A percentile compares a stretch with the other conserved stretches of the same genome.
Evolutionary conservation across 257 asterid species (phyloP).

Genomic region (Solanum pimpinellifolium): DNA sequence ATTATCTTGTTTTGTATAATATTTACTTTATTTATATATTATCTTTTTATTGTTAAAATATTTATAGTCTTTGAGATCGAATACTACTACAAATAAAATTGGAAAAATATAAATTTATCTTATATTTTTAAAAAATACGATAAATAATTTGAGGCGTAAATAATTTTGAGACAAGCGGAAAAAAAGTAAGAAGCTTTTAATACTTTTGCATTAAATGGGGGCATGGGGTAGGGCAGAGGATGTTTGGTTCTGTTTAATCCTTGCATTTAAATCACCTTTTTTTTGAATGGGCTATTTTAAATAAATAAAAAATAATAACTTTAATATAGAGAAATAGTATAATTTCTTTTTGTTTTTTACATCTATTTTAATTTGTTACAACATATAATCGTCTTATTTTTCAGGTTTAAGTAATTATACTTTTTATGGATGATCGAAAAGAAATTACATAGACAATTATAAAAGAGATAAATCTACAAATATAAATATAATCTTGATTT

Average conservation of each 20-base stretch:
- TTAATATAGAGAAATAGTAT: neutral
- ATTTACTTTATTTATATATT: neutral
- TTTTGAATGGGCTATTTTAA: neutral
- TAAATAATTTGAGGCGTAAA: too few relatives aligned
- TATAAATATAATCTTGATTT: neutral
- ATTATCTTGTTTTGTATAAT: neutral
- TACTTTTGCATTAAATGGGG: neutral
- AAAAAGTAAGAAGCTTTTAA: neutral
- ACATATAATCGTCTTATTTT: neutral
- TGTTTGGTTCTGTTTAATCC: neutral
- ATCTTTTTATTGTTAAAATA: neutral
- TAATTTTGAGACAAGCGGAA: neutral
- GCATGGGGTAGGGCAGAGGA: constrained; percentile 3
- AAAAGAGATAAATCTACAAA: neutral
- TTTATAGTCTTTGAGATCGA: neutral
- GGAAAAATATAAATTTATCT: neutral
- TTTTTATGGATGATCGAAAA: neutral
- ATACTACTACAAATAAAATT: neutral
- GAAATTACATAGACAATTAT: neutral
- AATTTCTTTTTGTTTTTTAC: neutral
- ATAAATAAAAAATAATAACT: neutral
- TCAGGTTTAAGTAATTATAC: neutral
- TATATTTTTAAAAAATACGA: too few relatives aligned
- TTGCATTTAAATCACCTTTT: neutral
- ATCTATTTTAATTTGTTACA: neutral